A percentile compares a stretch with the other conserved stretches of the same genome.
Conservation (phyloP, 345 rosid genomes). For the Rhodamnia rubescens region DNA sequence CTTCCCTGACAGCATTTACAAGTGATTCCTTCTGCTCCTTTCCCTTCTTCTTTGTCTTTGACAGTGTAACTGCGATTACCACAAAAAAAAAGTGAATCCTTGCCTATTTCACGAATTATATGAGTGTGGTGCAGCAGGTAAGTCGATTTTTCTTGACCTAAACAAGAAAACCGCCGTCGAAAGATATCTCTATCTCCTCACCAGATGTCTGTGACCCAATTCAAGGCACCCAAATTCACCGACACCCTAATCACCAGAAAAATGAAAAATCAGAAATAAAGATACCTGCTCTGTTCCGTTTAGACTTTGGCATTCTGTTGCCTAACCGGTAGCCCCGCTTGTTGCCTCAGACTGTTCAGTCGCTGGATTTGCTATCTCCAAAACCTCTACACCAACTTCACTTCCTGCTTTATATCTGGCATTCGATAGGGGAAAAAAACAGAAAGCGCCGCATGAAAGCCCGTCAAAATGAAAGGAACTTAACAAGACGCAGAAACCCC, state of each 20-base stretch:
- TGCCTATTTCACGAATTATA: not conserved
- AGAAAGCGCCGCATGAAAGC: not conserved
- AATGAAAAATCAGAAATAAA: not conserved
- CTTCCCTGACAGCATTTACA: conserved; percentile 59
- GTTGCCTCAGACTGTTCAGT: not conserved
- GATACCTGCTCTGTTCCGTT: conserved; percentile 69
- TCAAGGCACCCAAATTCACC: not conserved
- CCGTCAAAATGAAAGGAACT: not conserved
- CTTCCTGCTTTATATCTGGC: not conserved
- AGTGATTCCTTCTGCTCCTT: conserved; percentile 72
- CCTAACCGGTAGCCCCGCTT: not conserved
- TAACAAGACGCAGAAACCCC: not conserved
- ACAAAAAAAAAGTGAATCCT: not conserved
- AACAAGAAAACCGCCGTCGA: not conserved
- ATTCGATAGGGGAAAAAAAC: not conserved
- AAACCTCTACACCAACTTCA: not conserved
- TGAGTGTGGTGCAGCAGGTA: not conserved
- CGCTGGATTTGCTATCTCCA: not conserved
- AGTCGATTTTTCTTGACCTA: not conserved
- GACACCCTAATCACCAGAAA: not conserved
- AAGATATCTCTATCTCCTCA: not conserved
- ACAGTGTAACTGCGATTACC: conserved; percentile 54
- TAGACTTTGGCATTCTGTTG: conserved; percentile 76
- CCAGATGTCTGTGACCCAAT: not conserved
- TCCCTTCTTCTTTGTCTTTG: conserved; percentile 97